Conservation (phyloP, 176 grass and related monocot genomes). For the Guadua angustifolia region DNA sequence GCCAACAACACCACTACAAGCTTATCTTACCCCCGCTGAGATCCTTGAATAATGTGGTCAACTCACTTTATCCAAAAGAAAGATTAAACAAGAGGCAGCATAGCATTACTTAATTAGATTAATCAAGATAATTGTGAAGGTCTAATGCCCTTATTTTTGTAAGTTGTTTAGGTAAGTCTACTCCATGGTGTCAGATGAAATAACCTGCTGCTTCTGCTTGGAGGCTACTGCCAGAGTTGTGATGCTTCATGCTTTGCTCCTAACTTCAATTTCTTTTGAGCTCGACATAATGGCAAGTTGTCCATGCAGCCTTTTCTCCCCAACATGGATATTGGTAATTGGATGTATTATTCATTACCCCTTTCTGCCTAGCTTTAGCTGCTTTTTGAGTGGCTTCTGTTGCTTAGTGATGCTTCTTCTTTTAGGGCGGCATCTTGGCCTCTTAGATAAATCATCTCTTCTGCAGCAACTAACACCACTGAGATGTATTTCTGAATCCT, state of each 20-base stretch:
- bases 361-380: slow-evolving; percentile 45
- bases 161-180: slow-evolving; percentile 94
- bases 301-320: neutral
- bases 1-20: slow-evolving; percentile 57
- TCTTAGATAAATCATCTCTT: neutral
- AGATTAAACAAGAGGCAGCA: slow-evolving; percentile 42
- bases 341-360: slow-evolving; percentile 1
- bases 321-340: slow-evolving; percentile 41
- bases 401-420: slow-evolving; percentile 41
- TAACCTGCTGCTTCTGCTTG: slow-evolving; percentile 58
- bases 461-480: slow-evolving; percentile 36
- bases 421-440: slow-evolving; percentile 36
- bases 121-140: slow-evolving; percentile 55
- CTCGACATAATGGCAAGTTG: slow-evolving; percentile 36
- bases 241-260: slow-evolving; percentile 56
- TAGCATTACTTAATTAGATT: slow-evolving; percentile 29
- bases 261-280: slow-evolving; percentile 38
- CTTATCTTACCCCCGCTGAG: slow-evolving; percentile 37
- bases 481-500: slow-evolving; percentile 25
- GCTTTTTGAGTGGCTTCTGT: slow-evolving; percentile 2
- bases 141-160: slow-evolving; percentile 49
- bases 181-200: slow-evolving; percentile 68
- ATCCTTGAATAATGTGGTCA: slow-evolving; percentile 58
- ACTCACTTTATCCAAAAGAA: slow-evolving; percentile 53
- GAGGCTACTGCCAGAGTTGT: slow-evolving; percentile 54